phyloP scores from a whole-genome alignment of 2,329 filamentous ascomycete genomes.

The Pestalotiopsis sp. region DNA sequence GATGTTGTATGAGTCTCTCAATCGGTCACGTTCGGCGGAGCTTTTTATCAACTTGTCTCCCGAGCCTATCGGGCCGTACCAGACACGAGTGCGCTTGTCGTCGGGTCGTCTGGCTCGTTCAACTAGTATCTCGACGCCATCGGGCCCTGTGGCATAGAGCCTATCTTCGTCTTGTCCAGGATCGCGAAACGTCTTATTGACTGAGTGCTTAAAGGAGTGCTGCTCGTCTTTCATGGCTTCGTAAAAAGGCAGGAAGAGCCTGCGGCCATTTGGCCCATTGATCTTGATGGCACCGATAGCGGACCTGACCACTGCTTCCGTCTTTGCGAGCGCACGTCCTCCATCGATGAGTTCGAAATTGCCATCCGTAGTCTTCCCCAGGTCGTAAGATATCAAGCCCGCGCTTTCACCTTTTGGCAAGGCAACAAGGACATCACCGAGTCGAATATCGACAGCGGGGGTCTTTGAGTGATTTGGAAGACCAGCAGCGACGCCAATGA shows the following conservation, averaged over 20 bases:
- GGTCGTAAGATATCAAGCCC: slow-evolving; percentile 32
- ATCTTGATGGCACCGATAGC: slow-evolving; percentile 35
- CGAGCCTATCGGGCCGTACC: slow-evolving; percentile 36
- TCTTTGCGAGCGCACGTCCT: slow-evolving; percentile 27
- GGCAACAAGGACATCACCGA: slow-evolving; percentile 39
- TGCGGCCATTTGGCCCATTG: slow-evolving; percentile 20
- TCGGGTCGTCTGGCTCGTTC: slow-evolving; percentile 19
- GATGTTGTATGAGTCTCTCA: slow-evolving; percentile 25
- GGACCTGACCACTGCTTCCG: slow-evolving; percentile 32
- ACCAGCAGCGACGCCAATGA: slow-evolving; percentile 38
- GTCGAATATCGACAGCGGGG: slow-evolving; percentile 34
- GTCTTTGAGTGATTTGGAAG: slow-evolving; percentile 27
- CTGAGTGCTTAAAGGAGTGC: slow-evolving; percentile 12
- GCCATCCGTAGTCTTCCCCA: slow-evolving; percentile 33
- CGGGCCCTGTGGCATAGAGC: slow-evolving; percentile 20
- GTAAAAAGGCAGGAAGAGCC: slow-evolving; percentile 24
- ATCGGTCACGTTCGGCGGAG: neutral
- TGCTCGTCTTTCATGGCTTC: slow-evolving; percentile 22
- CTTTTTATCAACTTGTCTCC: slow-evolving; percentile 34
- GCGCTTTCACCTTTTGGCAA: slow-evolving; percentile 24
- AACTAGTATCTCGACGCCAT: slow-evolving; percentile 8
- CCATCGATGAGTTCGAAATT: slow-evolving; percentile 26
- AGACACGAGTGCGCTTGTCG: slow-evolving; percentile 28
- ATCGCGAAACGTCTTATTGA: slow-evolving; percentile 27
- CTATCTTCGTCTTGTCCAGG: slow-evolving; percentile 32